Base-by-base conservation (phyloP, 768 basidiomycete species). In the Lyophyllum decastes region DNA sequence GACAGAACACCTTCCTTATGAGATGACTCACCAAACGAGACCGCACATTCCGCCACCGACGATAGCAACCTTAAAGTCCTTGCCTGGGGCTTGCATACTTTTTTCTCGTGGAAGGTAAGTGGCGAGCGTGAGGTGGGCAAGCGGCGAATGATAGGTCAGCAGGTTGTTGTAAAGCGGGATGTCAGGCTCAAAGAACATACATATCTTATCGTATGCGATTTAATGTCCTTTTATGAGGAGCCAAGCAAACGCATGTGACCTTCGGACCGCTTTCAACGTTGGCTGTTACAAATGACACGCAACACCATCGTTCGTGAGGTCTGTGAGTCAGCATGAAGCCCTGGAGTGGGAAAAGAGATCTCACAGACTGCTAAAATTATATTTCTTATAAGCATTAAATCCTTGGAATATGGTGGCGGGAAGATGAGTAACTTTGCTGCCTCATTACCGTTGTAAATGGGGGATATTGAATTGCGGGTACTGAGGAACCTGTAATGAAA, bases 11-110 rank as follows among this genome's bases (percentile, higher is more conserved):
- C n/a, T 41, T 8, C 16, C 35, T 14, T 27, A n/a, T 19, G 35
- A n/a, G 30, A 24, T 46, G 61, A 10, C 59, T 25, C 57, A 73
- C 74, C 77, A 78, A 1, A 78, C 73, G 14, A 86, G 66, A 8
- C 83, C 82, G 55, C 77, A 79, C 67, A 85, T 77, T 11, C 85
- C 83, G 21, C 83, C 83, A 22, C 84, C 84, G 2, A 85, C 72
- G 30, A 86, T 78, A 0, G 82, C 82, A 26, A 85, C 73, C 26
- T 71, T 70, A 59, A 84, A 78, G 63, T 78, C 75, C 58, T 79
- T 80, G 24, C 52, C 50, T 58, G 59, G 4, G 5, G 38, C n/a
- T 24, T 52, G 24, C 58, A 63, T 61, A 17, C 6, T 50, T 25
- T 22, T 2, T 38, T 38, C 8, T 38, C 16, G 35, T 4, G 16